Evolutionary conservation across 352 stramenopile species (phyloP).

Genomic region (Phytopythium ostracodes): DNA sequence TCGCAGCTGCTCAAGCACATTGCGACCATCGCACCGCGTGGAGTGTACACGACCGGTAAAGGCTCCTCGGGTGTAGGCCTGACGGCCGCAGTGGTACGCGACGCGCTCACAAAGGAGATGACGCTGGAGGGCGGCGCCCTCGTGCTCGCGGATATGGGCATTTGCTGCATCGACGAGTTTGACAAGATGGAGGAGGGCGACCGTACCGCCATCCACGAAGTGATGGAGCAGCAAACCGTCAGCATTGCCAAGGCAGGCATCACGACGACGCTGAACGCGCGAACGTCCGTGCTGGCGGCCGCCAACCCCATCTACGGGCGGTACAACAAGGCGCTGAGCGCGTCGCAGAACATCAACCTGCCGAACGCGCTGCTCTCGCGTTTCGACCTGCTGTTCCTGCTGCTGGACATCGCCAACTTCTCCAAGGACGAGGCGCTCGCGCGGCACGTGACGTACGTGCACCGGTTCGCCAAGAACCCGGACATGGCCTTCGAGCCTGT

Average conservation of each 20-base stretch:
- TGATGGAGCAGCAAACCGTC: conserved; percentile 99
- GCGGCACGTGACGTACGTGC: conserved; percentile 91
- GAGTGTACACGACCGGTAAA: conserved; percentile 99
- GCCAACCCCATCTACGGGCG: conserved; percentile 98
- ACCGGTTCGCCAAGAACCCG: conserved; percentile 87
- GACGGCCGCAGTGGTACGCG: conserved; percentile 96
- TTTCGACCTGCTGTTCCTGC: conserved; percentile 99
- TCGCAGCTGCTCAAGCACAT: conserved; percentile 99
- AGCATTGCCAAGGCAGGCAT: conserved; percentile 99
- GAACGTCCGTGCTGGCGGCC: conserved; percentile 97
- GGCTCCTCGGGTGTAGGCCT: conserved; percentile 97
- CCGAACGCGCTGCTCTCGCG: conserved; percentile 98
- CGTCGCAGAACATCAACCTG: conserved; percentile 98
- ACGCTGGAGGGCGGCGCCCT: conserved; percentile 93
- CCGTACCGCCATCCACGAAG: conserved; percentile 98
- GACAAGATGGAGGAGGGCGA: conserved; percentile 99
- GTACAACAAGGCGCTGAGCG: conserved; percentile 84
- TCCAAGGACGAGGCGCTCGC: conserved; percentile 91
- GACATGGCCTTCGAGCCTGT: conserved; percentile 91
- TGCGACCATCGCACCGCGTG: conserved; percentile 92
- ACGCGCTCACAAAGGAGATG: conserved; percentile 94
- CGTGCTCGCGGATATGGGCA: conserved; percentile 97
- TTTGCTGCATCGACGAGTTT: conserved; percentile 99
- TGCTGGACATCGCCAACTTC: conserved; percentile 95
- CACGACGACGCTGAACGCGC: conserved; percentile 96